These are phyloP conservation scores for Parasitella parasitica DNA, from an alignment of 371 early-diverging fungal genomes.

Conservation along the genomic window DNA sequence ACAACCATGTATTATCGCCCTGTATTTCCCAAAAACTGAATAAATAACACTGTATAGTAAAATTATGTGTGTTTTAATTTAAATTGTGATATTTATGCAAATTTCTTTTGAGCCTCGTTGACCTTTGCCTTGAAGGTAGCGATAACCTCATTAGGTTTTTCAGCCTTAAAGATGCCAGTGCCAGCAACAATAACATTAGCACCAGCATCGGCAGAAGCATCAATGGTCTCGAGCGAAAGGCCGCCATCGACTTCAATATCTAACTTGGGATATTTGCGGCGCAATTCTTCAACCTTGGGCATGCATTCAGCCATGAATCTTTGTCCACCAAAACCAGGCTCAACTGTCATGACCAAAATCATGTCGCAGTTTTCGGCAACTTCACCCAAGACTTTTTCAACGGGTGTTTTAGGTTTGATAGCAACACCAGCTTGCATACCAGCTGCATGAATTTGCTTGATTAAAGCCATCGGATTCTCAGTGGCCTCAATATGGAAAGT, in stretches of 20 bases:
- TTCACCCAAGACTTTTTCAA: conserved; percentile 68
- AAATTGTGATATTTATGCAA: conserved; percentile 14
- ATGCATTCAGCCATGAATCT: conserved; percentile 86
- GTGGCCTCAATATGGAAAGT: conserved; percentile 96
- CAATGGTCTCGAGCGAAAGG: conserved; percentile 84
- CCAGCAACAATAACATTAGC: conserved; percentile 99
- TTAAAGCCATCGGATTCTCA: conserved; percentile 70
- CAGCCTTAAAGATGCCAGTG: conserved; percentile 89
- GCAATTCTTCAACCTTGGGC: conserved; percentile 75
- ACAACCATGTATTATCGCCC: conserved; percentile 84
- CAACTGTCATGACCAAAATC: conserved; percentile 98
- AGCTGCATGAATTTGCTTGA: conserved; percentile 74
- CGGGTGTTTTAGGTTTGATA: conserved; percentile 90
- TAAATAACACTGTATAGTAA: background rate
- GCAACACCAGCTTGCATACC: conserved; percentile 96
- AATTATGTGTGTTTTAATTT: background rate
- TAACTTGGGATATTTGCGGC: conserved; percentile 79
- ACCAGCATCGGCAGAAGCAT: conserved; percentile 84
- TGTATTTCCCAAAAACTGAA: conserved; percentile 44
- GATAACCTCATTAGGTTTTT: conserved; percentile 76
- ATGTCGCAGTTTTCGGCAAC: conserved; percentile 79
- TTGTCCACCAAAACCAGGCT: conserved; percentile 98
- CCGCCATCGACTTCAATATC: conserved; percentile 99
- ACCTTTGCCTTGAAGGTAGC: conserved; percentile 64
- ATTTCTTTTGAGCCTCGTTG: conserved; percentile 51